These are phyloP conservation scores for Fusarium udum DNA, from an alignment of 2,329 filamentous ascomycete species.

Conservation along the genomic window DNA sequence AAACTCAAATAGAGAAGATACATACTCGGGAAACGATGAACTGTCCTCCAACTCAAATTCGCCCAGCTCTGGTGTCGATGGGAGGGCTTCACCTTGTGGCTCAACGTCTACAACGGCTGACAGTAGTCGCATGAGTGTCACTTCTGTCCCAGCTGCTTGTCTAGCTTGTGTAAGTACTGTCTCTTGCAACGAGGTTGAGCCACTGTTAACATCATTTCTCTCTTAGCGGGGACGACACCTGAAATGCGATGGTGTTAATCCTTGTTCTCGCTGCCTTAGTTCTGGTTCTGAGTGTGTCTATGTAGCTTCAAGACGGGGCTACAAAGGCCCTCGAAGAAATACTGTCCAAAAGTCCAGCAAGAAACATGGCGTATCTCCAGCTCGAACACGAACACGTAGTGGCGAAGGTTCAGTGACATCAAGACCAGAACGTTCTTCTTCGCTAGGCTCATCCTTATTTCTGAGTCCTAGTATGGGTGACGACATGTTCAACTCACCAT, in stretches of 20 bases:
- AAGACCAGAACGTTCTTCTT: constrained; percentile 46
- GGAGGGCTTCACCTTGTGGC: constrained; percentile 23
- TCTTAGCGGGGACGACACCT: constrained; percentile 71
- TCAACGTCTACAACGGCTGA: constrained; percentile 36
- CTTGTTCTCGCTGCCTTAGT: constrained; percentile 73
- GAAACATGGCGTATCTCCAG: constrained; percentile 57
- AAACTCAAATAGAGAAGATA: constrained; percentile 23
- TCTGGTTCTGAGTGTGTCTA: constrained; percentile 73
- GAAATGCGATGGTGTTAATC: constrained; percentile 77
- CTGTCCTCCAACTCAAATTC: constrained; percentile 39
- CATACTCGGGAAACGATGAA: constrained; percentile 26
- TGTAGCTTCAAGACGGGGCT: constrained; percentile 77
- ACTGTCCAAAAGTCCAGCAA: constrained; percentile 59
- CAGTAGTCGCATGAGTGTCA: constrained; percentile 45
- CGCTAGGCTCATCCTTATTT: constrained; percentile 12
- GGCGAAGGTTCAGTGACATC: constrained; percentile 52
- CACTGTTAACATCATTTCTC: constrained; percentile 4
- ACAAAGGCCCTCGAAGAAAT: constrained; percentile 66
- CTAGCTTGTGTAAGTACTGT: constrained; percentile 61
- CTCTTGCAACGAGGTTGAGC: neutral
- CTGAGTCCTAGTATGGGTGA: constrained; percentile 25
- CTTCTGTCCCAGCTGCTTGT: constrained; percentile 60
- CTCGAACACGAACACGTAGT: constrained; percentile 23
- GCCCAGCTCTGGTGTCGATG: constrained; percentile 33
- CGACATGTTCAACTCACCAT: constrained; percentile 29